Evolutionary conservation across 441 rosid species (phyloP), one percentile per base, ranked within the genome.

Genomic region (Populus hybrid): DNA sequence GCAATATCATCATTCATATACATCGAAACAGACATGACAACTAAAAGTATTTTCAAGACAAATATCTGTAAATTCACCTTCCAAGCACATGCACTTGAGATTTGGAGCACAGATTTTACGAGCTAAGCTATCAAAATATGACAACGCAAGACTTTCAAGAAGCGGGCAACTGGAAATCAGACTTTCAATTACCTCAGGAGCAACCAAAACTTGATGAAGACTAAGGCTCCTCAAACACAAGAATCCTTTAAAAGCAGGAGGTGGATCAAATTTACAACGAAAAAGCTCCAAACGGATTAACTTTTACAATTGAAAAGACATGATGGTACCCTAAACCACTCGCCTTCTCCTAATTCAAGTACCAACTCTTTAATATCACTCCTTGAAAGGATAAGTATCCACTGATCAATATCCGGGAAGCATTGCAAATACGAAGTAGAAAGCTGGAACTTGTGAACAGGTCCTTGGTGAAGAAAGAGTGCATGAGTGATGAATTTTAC

Each of bases 301-400:
- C 75, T 92, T 68, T 75, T 85, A 74, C 92, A 94, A 24, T 64
- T 86, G 65, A 89, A 95, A 74, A 95, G 91, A 80, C 94, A 92
- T 0, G 95, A 88, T 64, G 98, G 99, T 10, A 90, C 88, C 66
- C 94, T 84, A 74, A 92, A 91, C 94, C 93, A 92, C 71, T 94
- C 97, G 0, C 88, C 93, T 86, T 95, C 99, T 23, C 94, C 97
- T 83, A 94, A 81, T 80, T 91, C 91, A 69, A 94, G 92, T 77
- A 90, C 86, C 79, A 95, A 79, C 72, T 91, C 95, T 70, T 89
- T 94, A 71, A 95, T 78, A 78, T 80, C 94, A 70, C 82, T 85
- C 76, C 94, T 84, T 0, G 98, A 95, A 57, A 95, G 99, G 82
- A 88, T 91, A 78, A 95, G 99, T 59, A 94, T 63, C 98, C 99